These are phyloP conservation scores for Saccharomyces jurei DNA, from an alignment of 805 yeast genomes.

Conservation along the genomic window DNA sequence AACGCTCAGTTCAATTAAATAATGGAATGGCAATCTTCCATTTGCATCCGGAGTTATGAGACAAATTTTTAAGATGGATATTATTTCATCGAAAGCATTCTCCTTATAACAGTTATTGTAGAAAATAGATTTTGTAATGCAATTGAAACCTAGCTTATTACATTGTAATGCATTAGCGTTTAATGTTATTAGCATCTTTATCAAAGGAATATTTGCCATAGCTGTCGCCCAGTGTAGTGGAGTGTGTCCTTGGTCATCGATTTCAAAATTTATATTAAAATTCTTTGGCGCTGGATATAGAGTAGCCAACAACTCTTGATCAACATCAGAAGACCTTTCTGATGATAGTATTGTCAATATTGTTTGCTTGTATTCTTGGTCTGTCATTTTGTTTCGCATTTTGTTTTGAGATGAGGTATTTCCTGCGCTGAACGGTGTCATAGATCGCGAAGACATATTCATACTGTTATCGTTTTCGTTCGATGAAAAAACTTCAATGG, in stretches of 20 bases:
- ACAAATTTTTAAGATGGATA: constrained; percentile 56
- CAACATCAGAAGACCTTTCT: constrained; percentile 25
- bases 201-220: constrained; percentile 56
- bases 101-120: constrained; percentile 68
- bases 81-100: constrained; percentile 48
- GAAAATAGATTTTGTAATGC: constrained; percentile 58
- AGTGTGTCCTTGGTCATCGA: constrained; percentile 76
- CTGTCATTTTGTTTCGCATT: constrained; percentile 2
- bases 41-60: constrained; percentile 62
- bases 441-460: constrained; percentile 17
- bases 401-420: background rate
- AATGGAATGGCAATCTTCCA: constrained; percentile 69
- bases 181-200: constrained; percentile 46
- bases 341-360: constrained; percentile 27
- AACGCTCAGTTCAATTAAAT: constrained; percentile 48
- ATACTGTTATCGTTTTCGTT: constrained; percentile 10
- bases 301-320: constrained; percentile 28
- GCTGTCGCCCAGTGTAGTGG: constrained; percentile 83
- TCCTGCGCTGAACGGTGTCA: constrained; percentile 7
- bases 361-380: constrained; percentile 24
- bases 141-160: constrained; percentile 56
- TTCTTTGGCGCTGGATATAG: constrained; percentile 51
- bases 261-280: constrained; percentile 56
- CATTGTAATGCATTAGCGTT: constrained; percentile 53
- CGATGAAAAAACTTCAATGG: constrained; percentile 19